Base-by-base conservation (phyloP, 345 rosid species). In the Salix koriyanagi region DNA sequence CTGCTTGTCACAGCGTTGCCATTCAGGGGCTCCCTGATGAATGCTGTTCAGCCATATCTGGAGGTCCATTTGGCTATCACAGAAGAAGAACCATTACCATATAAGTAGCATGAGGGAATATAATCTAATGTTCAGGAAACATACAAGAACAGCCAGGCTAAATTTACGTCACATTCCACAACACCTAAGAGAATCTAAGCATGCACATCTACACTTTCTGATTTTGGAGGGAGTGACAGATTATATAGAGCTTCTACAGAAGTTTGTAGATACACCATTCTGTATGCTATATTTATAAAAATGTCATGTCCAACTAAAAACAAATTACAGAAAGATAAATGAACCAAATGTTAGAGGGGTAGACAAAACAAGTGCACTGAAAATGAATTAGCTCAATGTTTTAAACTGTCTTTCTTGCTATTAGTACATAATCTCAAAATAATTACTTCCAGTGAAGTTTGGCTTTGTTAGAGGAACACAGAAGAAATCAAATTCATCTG, bases 1-100 rank as follows among this genome's bases (percentile, higher is more conserved):
- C 78, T 46, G 80, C 77, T 65, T 64, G 65, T 58, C 75, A 65
- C 8, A 69, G 30, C 62, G 81, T 78, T 6, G 77, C 79, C 84
- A 74, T 56, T 72, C 79, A 25, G 61, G 60, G 34, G 65, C 37
- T 72, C 25, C 76, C 34, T n/a, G 66, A 10, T 67, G 72, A 37
- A 61, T 52, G 37, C 8, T 75, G 58, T 14, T 32, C 71, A 5
- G 60, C 75, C 52, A 42, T 46, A 46, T 76, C 79, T 44, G 54
- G 28, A 54, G 21, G 23, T 58, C 69, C 48, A 67, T 73, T 66
- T 26, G 77, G 79, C 69, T 69, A 87, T 30, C 41, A 69, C 39
- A 61, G 54, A 61, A 58, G 62, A 52, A 52, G 7, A 52, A 54
- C 60, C 11, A 54, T 54, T 19, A 54, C 60, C 23, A 54, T 54